These are phyloP conservation scores for Streptanthus diversifolius DNA, from an alignment of 345 rosid species.

Conservation along the genomic window DNA sequence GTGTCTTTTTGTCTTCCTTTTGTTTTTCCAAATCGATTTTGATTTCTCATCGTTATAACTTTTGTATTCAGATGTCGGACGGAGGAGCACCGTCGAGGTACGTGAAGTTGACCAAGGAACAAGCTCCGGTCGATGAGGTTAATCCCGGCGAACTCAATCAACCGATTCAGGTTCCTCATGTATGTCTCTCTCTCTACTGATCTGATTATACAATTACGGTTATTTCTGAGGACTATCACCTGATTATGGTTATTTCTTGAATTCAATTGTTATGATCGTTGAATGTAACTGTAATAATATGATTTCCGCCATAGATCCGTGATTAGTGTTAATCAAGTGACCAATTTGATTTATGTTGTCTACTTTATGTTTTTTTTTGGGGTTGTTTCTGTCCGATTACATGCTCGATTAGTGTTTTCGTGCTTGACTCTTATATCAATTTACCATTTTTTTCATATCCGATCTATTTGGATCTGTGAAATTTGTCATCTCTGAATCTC, in stretches of 20 bases:
- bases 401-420: not conserved
- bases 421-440: not conserved
- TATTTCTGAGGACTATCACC: not conserved
- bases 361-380: not conserved
- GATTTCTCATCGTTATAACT: not conserved
- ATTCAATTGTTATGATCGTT: not conserved
- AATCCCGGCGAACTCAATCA: conserved; percentile 97
- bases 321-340: not conserved
- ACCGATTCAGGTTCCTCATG: conserved; percentile 95
- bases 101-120: conserved; percentile 82
- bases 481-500: not conserved
- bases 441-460: not conserved
- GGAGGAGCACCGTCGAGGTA: conserved; percentile 66
- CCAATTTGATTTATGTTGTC: not conserved
- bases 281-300: not conserved
- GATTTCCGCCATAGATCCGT: not conserved
- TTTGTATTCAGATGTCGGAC: conserved; percentile 62
- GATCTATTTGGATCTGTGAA: conserved; percentile 8
- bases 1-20: not conserved
- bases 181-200: conserved; percentile 23
- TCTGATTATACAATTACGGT: not conserved
- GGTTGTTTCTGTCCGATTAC: not conserved
- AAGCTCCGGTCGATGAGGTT: conserved; percentile 63
- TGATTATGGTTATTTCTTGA: not conserved
- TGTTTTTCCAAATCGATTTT: not conserved